Conservation (phyloP, 2,329 filamentous ascomycete genomes). For the Tolypocladium amazonense region DNA sequence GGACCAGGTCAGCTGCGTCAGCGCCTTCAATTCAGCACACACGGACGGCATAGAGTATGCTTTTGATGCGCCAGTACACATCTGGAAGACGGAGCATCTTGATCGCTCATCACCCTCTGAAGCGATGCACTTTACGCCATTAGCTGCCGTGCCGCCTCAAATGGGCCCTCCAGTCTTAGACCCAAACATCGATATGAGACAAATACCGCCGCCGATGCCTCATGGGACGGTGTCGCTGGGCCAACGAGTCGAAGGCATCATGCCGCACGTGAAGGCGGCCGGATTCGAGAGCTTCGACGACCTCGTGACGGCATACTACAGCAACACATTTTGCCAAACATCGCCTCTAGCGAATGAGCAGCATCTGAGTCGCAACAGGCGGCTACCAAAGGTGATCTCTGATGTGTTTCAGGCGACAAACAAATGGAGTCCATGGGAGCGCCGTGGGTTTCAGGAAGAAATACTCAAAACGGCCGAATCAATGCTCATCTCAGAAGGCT, state of each 20-base stretch:
- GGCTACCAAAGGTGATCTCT: conserved; percentile 12
- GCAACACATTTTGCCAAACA: conserved; percentile 7
- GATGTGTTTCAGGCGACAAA: conserved; percentile 9
- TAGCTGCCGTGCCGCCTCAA: neutral
- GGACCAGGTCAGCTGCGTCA: conserved; percentile 5
- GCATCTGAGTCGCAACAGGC: conserved; percentile 12
- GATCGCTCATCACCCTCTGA: conserved; percentile 2
- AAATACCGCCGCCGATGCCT: neutral
- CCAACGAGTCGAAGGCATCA: conserved; percentile 11
- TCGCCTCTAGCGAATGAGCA: conserved; percentile 14
- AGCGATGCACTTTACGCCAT: conserved; percentile 2
- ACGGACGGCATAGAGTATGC: conserved; percentile 9
- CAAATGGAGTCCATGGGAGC: conserved; percentile 13
- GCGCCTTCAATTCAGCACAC: conserved; percentile 6
- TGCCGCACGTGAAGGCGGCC: conserved; percentile 10
- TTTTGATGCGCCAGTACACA: conserved; percentile 7
- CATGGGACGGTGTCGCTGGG: conserved; percentile 4
- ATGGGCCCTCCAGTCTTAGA: neutral
- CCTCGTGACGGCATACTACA: conserved; percentile 15
- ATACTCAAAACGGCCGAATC: conserved; percentile 13
- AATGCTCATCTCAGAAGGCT: conserved; percentile 9
- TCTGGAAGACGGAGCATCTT: conserved; percentile 9
- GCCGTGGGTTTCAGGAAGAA: conserved; percentile 15
- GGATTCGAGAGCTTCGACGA: conserved; percentile 16
- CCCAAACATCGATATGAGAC: neutral